Evolutionary conservation across 2,329 filamentous ascomycete genomes (phyloP).

Genomic region (Ceratocystis variospora): DNA sequence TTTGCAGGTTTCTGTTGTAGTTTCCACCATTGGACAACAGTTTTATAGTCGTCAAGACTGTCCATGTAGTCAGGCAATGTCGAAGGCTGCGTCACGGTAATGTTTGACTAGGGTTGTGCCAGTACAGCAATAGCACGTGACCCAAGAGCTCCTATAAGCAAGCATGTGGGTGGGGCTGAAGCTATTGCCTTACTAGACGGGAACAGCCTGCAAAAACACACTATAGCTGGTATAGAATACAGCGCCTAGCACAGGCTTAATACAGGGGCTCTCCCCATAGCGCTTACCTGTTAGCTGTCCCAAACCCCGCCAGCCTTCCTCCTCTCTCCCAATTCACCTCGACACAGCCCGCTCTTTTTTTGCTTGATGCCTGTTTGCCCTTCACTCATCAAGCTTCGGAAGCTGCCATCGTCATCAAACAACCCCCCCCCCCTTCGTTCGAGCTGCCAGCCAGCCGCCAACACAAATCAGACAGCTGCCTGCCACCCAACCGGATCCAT

Average conservation of each 20-base stretch:
- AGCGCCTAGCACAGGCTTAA: neutral
- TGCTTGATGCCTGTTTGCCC: neutral
- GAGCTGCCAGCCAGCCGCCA: neutral
- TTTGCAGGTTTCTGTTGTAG: neutral
- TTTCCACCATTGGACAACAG: too few species aligned
- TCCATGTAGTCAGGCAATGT: neutral
- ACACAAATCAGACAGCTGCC: neutral
- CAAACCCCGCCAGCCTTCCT: slow-evolving; percentile 5
- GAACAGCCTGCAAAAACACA: neutral
- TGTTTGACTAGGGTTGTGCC: too few species aligned
- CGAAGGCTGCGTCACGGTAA: too few species aligned
- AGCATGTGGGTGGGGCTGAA: neutral
- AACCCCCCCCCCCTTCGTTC: neutral
- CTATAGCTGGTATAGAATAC: neutral
- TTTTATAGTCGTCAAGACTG: neutral
- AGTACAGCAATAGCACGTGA: too few species aligned
- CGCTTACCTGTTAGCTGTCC: neutral
- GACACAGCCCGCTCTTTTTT: neutral
- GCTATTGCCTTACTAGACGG: neutral
- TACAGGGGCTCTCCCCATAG: slow-evolving; percentile 3
- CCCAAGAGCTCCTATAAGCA: too few species aligned
- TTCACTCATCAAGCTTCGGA: neutral
- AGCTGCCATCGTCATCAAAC: slow-evolving; percentile 5
- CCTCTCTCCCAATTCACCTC: neutral
- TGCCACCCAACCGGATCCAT: neutral